phyloP scores from a whole-genome alignment of 2,329 filamentous ascomycete species.

The Mariannaea sp. region DNA sequence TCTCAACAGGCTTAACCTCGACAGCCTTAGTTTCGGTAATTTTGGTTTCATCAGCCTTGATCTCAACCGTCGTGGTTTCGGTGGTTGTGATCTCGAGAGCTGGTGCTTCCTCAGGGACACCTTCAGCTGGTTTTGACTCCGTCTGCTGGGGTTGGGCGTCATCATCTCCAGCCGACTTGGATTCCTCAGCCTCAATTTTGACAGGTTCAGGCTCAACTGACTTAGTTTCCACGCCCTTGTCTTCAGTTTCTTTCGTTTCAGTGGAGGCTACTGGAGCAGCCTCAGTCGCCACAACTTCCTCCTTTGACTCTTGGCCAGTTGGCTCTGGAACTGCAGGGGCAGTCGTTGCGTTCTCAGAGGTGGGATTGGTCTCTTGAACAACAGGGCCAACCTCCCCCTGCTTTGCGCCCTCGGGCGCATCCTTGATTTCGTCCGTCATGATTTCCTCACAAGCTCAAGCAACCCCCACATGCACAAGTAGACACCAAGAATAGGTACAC shows the following conservation, averaged over 20 bases:
- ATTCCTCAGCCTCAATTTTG: conserved; percentile 1
- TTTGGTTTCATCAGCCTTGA: conserved; percentile 1
- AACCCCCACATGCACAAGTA: conserved; percentile 17
- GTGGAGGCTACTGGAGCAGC: background rate
- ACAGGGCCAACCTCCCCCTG: conserved; percentile 31
- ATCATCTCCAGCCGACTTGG: background rate
- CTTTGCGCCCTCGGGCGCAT: conserved; percentile 29
- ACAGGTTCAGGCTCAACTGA: background rate
- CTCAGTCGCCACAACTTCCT: conserved; percentile 8
- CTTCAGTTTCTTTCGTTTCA: background rate
- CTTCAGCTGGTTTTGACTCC: conserved; percentile 3
- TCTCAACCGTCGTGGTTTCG: conserved; percentile 4
- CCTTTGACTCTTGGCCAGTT: background rate
- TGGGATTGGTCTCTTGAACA: background rate
- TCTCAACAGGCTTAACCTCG: no score
- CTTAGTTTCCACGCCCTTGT: background rate
- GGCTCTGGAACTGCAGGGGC: background rate
- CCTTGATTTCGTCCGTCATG: conserved; percentile 33
- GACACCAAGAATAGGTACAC: conserved; percentile 15
- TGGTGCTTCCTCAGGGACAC: background rate
- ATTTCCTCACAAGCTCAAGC: conserved; percentile 15
- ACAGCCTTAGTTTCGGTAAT: conserved; percentile 2
- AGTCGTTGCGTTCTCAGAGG: background rate
- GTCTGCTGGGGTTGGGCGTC: background rate
- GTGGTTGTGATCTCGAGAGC: background rate